These are phyloP conservation scores for Excoecaria agallocha DNA, from an alignment of 345 rosid species.

Conservation along the genomic window DNA sequence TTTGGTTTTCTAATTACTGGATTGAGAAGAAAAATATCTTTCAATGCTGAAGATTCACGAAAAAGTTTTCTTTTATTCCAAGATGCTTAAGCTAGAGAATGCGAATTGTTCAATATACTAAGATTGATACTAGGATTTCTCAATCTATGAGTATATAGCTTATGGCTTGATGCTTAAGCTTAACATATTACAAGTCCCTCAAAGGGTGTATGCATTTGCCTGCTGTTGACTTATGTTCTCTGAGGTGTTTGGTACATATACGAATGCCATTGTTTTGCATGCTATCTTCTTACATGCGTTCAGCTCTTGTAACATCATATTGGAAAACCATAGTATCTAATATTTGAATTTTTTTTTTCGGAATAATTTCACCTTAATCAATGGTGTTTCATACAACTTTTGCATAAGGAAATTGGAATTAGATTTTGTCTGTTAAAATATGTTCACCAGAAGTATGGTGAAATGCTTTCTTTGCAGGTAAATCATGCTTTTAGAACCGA, in stretches of 20 bases:
- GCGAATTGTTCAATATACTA: not conserved
- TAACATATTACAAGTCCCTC: not conserved
- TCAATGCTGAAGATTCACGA: not conserved
- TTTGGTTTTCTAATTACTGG: not conserved
- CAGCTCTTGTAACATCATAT: not conserved
- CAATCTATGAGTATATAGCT: not conserved
- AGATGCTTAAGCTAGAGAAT: not conserved
- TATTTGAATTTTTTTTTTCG: not conserved
- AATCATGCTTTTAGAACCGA: constrained; percentile 23
- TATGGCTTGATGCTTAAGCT: too few relatives aligned
- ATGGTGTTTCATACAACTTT: not conserved
- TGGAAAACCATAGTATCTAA: not conserved
- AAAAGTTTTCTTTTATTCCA: too few relatives aligned
- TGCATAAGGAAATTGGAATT: not conserved
- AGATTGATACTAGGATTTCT: not conserved
- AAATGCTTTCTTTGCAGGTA: constrained; percentile 35
- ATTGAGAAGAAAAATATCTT: not conserved
- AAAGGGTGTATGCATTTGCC: not conserved
- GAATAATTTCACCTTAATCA: not conserved
- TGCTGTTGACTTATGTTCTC: not conserved
- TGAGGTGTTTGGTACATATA: not conserved
- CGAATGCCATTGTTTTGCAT: not conserved
- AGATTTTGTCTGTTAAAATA: not conserved
- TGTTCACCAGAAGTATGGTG: constrained; percentile 13
- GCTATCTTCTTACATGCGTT: not conserved